phyloP scores from a whole-genome alignment of 768 basidiomycete genomes.

The Aureoboletus auriporus region DNA sequence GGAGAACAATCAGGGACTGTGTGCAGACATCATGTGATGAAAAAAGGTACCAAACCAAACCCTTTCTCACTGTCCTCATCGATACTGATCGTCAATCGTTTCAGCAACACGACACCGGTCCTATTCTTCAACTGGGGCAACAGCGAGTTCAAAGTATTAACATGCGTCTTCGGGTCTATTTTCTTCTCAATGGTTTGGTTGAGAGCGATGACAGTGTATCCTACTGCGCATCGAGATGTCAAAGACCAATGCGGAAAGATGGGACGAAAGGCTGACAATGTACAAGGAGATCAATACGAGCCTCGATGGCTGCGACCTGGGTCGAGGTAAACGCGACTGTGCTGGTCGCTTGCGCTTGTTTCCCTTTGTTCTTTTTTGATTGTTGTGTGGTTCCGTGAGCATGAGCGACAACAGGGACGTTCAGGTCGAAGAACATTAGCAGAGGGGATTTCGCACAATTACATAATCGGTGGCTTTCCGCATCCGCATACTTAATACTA shows the following conservation, averaged over 20 bases:
- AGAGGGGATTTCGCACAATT: not conserved
- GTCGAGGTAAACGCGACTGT: slow-evolving; percentile 43
- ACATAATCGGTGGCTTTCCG: no score
- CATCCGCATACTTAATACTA: no score
- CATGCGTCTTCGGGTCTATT: slow-evolving; percentile 67
- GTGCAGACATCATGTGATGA: not conserved
- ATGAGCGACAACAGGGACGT: slow-evolving; percentile 45
- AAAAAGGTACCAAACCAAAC: slow-evolving; percentile 61
- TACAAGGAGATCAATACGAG: slow-evolving; percentile 62
- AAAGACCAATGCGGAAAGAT: not conserved
- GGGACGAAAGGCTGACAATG: slow-evolving; percentile 51
- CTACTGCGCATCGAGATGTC: slow-evolving; percentile 49
- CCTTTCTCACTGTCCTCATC: slow-evolving; percentile 86
- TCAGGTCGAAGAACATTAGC: slow-evolving; percentile 65
- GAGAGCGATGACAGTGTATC: slow-evolving; percentile 79
- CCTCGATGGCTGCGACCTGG: slow-evolving; percentile 57
- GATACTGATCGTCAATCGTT: slow-evolving; percentile 74
- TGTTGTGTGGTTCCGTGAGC: slow-evolving; percentile 8
- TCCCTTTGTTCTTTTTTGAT: slow-evolving; percentile 29
- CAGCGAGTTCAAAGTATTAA: slow-evolving; percentile 58
- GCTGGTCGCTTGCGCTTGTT: slow-evolving; percentile 33
- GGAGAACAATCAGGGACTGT: not conserved
- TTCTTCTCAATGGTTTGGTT: slow-evolving; percentile 69
- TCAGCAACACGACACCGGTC: slow-evolving; percentile 60
- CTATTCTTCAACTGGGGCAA: slow-evolving; percentile 58